Evolutionary conservation across 1,139 yeast genomes (phyloP).

Genomic region (Blastobotrys aristatus): DNA sequence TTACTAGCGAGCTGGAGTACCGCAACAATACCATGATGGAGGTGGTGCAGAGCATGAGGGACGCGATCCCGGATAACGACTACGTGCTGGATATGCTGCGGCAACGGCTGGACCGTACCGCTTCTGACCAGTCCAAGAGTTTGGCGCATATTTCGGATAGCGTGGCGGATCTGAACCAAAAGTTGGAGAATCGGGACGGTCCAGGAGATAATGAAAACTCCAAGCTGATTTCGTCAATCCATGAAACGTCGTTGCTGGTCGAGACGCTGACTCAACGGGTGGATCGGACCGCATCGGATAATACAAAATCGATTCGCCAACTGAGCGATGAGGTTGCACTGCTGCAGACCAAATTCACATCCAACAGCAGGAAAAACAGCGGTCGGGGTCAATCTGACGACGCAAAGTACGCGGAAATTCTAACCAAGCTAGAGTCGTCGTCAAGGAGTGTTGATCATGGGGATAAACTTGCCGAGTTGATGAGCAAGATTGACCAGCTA

Average conservation of each 20-base stretch:
- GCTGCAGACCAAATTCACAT: not conserved
- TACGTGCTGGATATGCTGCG: constrained; percentile 4
- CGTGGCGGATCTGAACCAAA: not conserved
- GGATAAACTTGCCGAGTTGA: not conserved
- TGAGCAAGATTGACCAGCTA: not conserved
- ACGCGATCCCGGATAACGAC: constrained; percentile 7
- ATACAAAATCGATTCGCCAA: not conserved
- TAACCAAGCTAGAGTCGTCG: not conserved
- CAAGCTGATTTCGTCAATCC: constrained; percentile 1
- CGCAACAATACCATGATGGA: constrained; percentile 5
- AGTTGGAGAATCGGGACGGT: not conserved
- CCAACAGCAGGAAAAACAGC: not conserved
- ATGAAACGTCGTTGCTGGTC: constrained; percentile 3
- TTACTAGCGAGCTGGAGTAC: constrained; percentile 7
- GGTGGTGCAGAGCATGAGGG: constrained; percentile 4
- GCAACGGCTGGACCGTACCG: constrained; percentile 8
- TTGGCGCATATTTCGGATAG: constrained; percentile 3
- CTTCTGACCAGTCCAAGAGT: not conserved
- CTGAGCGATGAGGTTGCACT: constrained; percentile 9
- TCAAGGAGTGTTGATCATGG: not conserved
- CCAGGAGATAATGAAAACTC: not conserved
- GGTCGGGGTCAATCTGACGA: not conserved
- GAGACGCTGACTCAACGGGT: constrained; percentile 10
- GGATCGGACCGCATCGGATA: constrained; percentile 7
- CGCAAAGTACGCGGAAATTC: not conserved